These are phyloP conservation scores for Hypsizygus ulmarius DNA, from an alignment of 1,284 basidiomycete genomes.

Conservation along the genomic window DNA sequence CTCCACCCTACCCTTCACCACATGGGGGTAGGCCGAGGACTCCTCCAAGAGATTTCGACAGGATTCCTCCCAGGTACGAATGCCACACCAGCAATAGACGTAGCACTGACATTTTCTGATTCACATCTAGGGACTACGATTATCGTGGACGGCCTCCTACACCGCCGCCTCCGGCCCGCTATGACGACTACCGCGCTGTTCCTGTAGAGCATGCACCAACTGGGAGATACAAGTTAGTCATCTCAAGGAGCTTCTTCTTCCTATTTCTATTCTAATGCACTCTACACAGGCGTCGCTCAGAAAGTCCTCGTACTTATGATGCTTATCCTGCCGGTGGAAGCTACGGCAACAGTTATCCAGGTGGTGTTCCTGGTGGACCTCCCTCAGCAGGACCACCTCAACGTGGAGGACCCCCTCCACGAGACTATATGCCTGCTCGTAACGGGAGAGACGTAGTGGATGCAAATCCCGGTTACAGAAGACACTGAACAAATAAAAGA, in stretches of 20 bases:
- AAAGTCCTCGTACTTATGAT: conserved; percentile 53
- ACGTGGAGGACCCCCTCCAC: conserved; percentile 28
- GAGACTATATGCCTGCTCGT: conserved; percentile 65
- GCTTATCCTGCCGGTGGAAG: conserved; percentile 45
- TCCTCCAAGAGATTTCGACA: conserved; percentile 60
- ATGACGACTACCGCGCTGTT: conserved; percentile 52
- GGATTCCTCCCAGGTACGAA: conserved; percentile 31
- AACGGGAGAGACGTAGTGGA: conserved; percentile 47
- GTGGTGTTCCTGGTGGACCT: conserved; percentile 40
- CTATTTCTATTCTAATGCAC: not conserved
- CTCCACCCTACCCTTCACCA: conserved; percentile 37
- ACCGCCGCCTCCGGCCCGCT: conserved; percentile 57
- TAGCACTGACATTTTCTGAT: conserved; percentile 5
- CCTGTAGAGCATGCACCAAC: conserved; percentile 31
- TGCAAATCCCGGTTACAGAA: conserved; percentile 33
- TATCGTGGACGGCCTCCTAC: conserved; percentile 54
- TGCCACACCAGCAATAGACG: not conserved
- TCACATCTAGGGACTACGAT: conserved; percentile 37
- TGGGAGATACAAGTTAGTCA: conserved; percentile 51
- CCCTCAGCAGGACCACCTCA: conserved; percentile 35
- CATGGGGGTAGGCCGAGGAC: conserved; percentile 49
- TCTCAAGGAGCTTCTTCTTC: not conserved
- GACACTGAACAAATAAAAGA: conserved; percentile 26
- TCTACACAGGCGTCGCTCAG: conserved; percentile 61
- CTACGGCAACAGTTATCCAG: conserved; percentile 49